Evolutionary conservation across 352 stramenopile species (phyloP).

Genomic region (Phytopythium aichiense): DNA sequence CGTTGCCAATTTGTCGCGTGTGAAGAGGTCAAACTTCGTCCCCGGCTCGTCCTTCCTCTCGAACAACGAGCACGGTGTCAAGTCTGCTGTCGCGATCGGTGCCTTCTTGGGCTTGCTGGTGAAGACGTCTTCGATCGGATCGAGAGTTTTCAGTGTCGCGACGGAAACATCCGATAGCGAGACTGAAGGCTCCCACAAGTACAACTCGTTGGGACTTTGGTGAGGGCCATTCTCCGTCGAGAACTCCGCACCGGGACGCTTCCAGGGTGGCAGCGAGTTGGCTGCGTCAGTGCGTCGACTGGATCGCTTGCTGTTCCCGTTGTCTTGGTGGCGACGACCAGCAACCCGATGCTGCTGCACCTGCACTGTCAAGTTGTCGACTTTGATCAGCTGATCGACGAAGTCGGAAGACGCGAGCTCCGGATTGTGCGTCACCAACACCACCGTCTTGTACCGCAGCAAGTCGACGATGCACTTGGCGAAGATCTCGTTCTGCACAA

Average conservation of each 20-base stretch:
- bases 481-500: conserved; percentile 58
- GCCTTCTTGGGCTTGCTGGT: not conserved
- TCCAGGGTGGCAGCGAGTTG: conserved; percentile 30
- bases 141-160: not conserved
- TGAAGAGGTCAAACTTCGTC: conserved; percentile 16
- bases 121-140: conserved; percentile 1
- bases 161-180: conserved; percentile 3
- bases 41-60: conserved; percentile 8
- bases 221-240: not conserved
- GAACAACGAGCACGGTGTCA: not conserved
- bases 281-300: conserved; percentile 19
- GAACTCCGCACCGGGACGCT: not conserved
- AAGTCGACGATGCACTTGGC: conserved; percentile 50
- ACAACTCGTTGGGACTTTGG: conserved; percentile 4
- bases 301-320: not conserved
- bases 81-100: not conserved
- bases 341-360: conserved; percentile 23
- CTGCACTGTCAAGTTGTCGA: conserved; percentile 28
- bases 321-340: conserved; percentile 15
- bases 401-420: conserved; percentile 42
- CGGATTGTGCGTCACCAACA: conserved; percentile 51
- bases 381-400: conserved; percentile 31
- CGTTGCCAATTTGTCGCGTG: not conserved
- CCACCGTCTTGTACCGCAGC: conserved; percentile 45
- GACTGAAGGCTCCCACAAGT: conserved; percentile 19